Base-by-base conservation (phyloP, 768 basidiomycete genomes). In the Lactarius vividus region DNA sequence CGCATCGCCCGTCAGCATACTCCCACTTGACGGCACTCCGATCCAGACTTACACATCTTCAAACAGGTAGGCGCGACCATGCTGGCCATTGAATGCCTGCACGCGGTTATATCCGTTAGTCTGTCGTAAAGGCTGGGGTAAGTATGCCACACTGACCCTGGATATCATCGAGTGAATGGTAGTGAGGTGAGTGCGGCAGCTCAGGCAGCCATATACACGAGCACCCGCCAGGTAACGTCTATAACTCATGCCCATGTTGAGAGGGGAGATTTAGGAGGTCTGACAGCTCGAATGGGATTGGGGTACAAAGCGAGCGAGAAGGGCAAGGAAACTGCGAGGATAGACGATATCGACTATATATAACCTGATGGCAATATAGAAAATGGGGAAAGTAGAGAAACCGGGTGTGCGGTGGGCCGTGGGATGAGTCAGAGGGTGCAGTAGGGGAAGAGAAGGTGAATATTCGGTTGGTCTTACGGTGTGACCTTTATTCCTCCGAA, bases 61-160 rank as follows among this genome's bases (percentile, higher is more conserved):
- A 73, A 98, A 96, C 69, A 98, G 86, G 76, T 96, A 95, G 20
- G 96, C 96, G 64, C 92, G 83, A 20, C 96, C 96, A 76, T 97
- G 94, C 77, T 97, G 94, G 31, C 96, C 96, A 69, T 93, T 95
- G 83, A 98, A 98, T 53, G 92, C 92, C 96, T 98, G 76, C 52
- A 67, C 57, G 37, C 40, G 46, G 28, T 60, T 62, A 69, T 64
- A 61, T 72, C 49, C 54, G 56, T 69, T 20, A 74, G 72, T 57
- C 59, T 37, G 62, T 49, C 53, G 52, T 57, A 20, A 59, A 64
- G 28, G 6, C 29, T 15, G 57, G 31, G 44, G 23, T n/a, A 23
- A 54, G 33, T 29, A 31, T 29, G 54, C 62, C 53, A 40, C 11
- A 79, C 87, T 71, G 71, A 93, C 94, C 75, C 92, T 83, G 66